These are phyloP conservation scores for Kokia cookei DNA, from an alignment of 441 rosid species.

Conservation along the genomic window DNA sequence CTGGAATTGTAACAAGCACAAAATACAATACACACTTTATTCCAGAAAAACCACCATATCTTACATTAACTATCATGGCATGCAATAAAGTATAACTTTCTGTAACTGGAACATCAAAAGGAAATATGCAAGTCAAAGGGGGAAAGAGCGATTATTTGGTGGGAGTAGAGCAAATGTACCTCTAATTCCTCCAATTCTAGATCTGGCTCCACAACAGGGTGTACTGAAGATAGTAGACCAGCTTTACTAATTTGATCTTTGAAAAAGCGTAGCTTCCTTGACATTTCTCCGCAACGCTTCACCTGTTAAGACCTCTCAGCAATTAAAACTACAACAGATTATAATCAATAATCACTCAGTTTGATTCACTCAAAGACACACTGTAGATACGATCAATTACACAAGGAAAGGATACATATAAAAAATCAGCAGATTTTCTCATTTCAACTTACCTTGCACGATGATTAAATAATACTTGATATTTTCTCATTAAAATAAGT, in stretches of 20 bases:
- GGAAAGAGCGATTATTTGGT: not conserved
- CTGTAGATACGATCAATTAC: not conserved
- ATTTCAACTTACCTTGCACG: not conserved
- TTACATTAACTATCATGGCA: not conserved
- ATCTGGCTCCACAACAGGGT: slow-evolving; percentile 64
- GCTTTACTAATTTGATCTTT: slow-evolving; percentile 94
- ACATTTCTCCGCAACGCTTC: slow-evolving; percentile 97
- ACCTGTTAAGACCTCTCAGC: slow-evolving; percentile 50
- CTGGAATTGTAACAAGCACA: slow-evolving; percentile 39
- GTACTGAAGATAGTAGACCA: slow-evolving; percentile 57
- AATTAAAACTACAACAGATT: slow-evolving; percentile 15
- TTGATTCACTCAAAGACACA: slow-evolving; percentile 2
- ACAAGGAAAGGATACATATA: not conserved
- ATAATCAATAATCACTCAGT: not conserved
- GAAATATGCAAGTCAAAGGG: slow-evolving; percentile 4
- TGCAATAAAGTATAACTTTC: not conserved
- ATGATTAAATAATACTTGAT: not conserved
- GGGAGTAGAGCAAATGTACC: slow-evolving; percentile 38
- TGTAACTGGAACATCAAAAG: not conserved
- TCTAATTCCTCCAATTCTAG: slow-evolving; percentile 88
- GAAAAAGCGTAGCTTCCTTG: slow-evolving; percentile 85
- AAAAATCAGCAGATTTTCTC: not conserved
- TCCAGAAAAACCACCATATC: slow-evolving; percentile 5
- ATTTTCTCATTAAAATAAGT: not conserved
- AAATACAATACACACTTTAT: slow-evolving; percentile 7